Percentiles rank a stretch among this genome's conserved stretches.
Evolutionary conservation across 108 stramenopile genomes (phyloP).

Genomic region (Nannochloropsis gaditana): DNA sequence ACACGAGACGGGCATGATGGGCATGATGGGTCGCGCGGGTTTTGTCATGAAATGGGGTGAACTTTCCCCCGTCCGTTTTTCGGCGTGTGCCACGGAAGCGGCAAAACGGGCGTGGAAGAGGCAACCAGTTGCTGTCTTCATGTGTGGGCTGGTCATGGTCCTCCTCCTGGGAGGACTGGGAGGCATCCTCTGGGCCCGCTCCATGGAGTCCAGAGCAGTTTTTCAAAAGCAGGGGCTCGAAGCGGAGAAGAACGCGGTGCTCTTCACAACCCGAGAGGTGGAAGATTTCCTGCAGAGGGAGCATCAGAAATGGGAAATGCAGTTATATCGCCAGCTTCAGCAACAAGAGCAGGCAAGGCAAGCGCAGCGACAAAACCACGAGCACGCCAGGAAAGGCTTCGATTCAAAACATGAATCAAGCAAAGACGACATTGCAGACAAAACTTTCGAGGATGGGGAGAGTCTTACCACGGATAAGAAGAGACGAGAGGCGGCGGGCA

Average conservation of each 20-base stretch:
- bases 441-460: no score
- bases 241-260: not conserved
- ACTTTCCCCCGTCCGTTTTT: no score
- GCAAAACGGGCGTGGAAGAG: no score
- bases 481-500: no score
- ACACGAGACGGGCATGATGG: no score
- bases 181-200: not conserved
- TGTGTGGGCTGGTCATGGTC: not conserved
- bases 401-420: not conserved
- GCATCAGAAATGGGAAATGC: not conserved
- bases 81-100: no score
- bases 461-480: no score
- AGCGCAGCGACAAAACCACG: not conserved
- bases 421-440: not conserved
- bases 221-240: not conserved
- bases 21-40: no score
- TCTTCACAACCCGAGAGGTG: not conserved
- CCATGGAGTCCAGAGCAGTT: not conserved
- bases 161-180: constrained; percentile 13
- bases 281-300: not conserved
- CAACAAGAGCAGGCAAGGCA: not conserved
- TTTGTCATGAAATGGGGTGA: no score
- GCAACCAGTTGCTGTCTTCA: not conserved
- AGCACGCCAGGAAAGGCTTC: not conserved
- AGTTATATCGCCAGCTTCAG: not conserved